Conservation (phyloP, 352 stramenopile species). For the Pythium utonaiense region DNA sequence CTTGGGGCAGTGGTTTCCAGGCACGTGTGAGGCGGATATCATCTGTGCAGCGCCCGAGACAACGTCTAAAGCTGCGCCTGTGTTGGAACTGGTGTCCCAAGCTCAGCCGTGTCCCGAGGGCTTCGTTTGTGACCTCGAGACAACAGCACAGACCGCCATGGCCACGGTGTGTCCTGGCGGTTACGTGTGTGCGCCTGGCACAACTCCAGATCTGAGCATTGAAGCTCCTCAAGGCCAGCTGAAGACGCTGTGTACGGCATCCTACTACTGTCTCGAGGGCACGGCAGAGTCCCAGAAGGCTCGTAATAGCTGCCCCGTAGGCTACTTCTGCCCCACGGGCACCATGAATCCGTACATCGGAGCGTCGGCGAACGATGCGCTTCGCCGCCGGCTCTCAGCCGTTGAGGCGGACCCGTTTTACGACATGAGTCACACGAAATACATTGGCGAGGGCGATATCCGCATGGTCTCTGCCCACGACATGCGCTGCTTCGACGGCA, state of each 20-base stretch:
- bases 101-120: constrained; percentile 91
- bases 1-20: constrained; percentile 90
- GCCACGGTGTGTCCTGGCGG: constrained; percentile 84
- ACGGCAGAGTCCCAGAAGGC: constrained; percentile 84
- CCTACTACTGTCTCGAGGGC: constrained; percentile 85
- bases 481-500: constrained; percentile 86
- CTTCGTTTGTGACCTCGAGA: constrained; percentile 93
- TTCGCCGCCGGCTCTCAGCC: constrained; percentile 65
- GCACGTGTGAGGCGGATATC: constrained; percentile 95
- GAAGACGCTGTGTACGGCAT: constrained; percentile 83
- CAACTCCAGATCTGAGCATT: constrained; percentile 91
- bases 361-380: constrained; percentile 87
- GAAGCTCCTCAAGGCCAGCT: constrained; percentile 88
- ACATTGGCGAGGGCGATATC: constrained; percentile 88
- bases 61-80: background rate
- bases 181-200: constrained; percentile 93
- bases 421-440: constrained; percentile 77
- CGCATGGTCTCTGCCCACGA: constrained; percentile 89
- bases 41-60: constrained; percentile 77
- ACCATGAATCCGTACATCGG: constrained; percentile 87
- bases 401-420: constrained; percentile 75
- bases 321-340: constrained; percentile 95
- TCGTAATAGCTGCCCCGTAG: constrained; percentile 74
- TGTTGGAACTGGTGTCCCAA: constrained; percentile 50
- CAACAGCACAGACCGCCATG: constrained; percentile 75